Evolutionary conservation across 2,329 filamentous ascomycete species (phyloP).

Genomic region (Pleoardoris graminearum): DNA sequence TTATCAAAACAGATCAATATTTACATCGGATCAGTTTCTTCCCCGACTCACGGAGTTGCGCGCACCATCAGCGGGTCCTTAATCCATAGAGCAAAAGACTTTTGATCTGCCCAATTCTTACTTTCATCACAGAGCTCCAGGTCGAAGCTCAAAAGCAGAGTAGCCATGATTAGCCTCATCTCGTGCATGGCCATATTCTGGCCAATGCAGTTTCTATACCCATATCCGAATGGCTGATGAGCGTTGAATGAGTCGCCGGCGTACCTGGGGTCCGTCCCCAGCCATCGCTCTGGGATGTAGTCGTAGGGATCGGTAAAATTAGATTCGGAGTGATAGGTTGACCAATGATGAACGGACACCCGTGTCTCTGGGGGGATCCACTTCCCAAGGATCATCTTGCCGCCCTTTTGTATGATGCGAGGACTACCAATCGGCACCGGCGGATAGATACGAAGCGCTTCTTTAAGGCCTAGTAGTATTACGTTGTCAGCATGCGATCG

Average conservation of each 20-base stretch:
- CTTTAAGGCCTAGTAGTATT: neutral
- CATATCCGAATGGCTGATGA: constrained; percentile 11
- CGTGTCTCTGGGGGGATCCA: neutral
- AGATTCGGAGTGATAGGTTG: neutral
- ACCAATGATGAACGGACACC: neutral
- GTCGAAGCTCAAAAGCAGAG: constrained; percentile 37
- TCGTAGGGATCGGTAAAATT: constrained; percentile 3
- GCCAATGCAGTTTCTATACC: constrained; percentile 1
- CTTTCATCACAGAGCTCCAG: constrained; percentile 26
- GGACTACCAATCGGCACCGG: neutral
- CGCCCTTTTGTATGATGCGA: neutral
- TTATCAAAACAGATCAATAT: too few relatives aligned
- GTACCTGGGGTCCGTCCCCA: neutral
- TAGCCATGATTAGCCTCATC: constrained; percentile 37
- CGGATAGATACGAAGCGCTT: constrained; percentile 11
- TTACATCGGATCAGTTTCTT: too few relatives aligned
- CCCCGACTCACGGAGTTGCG: too few relatives aligned
- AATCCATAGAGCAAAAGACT: too few relatives aligned
- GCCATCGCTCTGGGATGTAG: constrained; percentile 7
- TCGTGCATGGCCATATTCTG: constrained; percentile 27
- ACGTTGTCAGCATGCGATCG: neutral
- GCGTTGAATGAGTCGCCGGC: constrained; percentile 5
- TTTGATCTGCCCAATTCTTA: too few relatives aligned
- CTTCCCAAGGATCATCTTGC: neutral
- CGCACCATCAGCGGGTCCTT: too few relatives aligned